Evolutionary conservation across 768 basidiomycete genomes (phyloP).

Genomic region (Strobilomyces confusus): DNA sequence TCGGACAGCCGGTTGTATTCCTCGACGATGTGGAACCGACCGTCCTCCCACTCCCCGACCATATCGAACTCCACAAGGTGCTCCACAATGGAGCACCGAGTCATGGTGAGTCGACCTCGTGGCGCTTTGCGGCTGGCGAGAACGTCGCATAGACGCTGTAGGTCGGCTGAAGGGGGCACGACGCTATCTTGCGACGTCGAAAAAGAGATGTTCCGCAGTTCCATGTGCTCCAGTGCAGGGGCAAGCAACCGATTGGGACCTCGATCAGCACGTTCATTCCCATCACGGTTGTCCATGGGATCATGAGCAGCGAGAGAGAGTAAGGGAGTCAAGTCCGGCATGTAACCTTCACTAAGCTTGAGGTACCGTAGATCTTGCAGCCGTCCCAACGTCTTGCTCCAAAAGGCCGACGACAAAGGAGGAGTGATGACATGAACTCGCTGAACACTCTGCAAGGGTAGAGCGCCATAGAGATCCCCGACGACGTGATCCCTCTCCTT

Average conservation of each 20-base stretch:
- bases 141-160: too few species aligned
- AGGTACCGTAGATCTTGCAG: neutral
- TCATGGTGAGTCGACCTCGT: too few species aligned
- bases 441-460: neutral
- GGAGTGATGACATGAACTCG: neutral
- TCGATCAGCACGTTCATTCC: neutral
- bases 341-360: neutral
- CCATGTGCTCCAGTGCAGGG: neutral
- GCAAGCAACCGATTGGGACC: neutral
- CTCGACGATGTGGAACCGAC: too few species aligned
- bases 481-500: slow-evolving; percentile 9
- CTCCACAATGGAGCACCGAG: too few species aligned
- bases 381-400: neutral
- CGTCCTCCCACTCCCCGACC: too few species aligned
- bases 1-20: too few species aligned
- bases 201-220: too few species aligned
- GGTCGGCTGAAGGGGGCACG: too few species aligned
- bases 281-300: neutral
- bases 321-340: neutral
- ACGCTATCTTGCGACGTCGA: too few species aligned
- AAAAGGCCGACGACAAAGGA: neutral
- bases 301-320: neutral
- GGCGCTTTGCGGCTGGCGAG: too few species aligned
- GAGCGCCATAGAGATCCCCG: neutral
- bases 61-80: too few species aligned